phyloP scores from a whole-genome alignment of 352 stramenopile species.

The Phytophthora idaei region DNA sequence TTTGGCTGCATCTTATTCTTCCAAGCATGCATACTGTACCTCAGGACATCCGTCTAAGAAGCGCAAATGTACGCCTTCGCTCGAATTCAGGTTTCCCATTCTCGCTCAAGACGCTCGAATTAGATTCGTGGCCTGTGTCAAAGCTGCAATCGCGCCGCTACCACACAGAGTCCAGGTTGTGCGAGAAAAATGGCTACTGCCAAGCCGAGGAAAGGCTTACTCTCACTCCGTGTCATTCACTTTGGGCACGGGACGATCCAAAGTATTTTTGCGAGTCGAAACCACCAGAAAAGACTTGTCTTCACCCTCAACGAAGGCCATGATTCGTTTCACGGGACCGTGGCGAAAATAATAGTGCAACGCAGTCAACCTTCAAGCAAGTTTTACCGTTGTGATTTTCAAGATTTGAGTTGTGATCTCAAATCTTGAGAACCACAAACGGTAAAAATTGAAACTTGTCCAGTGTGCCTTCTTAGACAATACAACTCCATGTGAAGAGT shows the following conservation, averaged over 20 bases:
- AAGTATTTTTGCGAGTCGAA: slow-evolving; percentile 37
- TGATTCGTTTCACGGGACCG: slow-evolving; percentile 26
- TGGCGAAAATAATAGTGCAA: too few species aligned
- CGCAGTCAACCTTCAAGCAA: slow-evolving; percentile 4
- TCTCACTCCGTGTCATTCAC: slow-evolving; percentile 5
- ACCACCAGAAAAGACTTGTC: slow-evolving; percentile 19
- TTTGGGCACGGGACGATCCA: slow-evolving; percentile 17
- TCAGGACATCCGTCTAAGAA: slow-evolving; percentile 68
- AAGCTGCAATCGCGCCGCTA: too few species aligned
- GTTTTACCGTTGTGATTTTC: background rate
- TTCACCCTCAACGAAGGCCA: background rate
- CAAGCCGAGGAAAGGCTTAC: slow-evolving; percentile 1
- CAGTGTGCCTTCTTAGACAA: too few species aligned
- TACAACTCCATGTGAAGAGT: slow-evolving; percentile 34
- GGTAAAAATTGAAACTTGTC: too few species aligned
- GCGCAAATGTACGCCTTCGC: slow-evolving; percentile 36
- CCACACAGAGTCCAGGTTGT: slow-evolving; percentile 5
- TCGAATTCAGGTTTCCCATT: slow-evolving; percentile 66
- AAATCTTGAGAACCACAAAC: background rate
- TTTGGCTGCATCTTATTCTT: background rate
- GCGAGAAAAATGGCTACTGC: slow-evolving; percentile 34
- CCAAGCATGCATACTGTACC: slow-evolving; percentile 29
- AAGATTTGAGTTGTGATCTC: too few species aligned
- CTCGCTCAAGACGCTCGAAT: background rate
- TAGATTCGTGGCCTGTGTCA: too few species aligned